These are phyloP conservation scores for Chernovozyma aurita DNA, from an alignment of 1,139 yeast genomes.

Conservation along the genomic window DNA sequence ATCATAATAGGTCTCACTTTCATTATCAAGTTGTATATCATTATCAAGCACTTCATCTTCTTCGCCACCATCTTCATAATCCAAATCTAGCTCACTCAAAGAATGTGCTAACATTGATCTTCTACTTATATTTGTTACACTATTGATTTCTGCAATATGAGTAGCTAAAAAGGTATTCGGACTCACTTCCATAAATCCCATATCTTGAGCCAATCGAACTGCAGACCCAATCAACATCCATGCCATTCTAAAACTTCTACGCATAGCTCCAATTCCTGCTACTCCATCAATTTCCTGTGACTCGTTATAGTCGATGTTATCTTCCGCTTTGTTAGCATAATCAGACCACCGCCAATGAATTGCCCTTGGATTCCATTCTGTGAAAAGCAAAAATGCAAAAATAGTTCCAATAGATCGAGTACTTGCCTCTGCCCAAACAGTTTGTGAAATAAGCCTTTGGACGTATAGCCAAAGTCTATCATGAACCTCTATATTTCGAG, in stretches of 20 bases:
- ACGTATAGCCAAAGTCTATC: constrained; percentile 80
- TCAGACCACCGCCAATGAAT: constrained; percentile 88
- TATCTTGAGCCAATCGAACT: constrained; percentile 80
- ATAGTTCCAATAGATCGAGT: constrained; percentile 85
- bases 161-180: constrained; percentile 77
- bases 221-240: constrained; percentile 93
- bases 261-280: constrained; percentile 80
- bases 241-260: constrained; percentile 85
- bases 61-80: constrained; percentile 36
- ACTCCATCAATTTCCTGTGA: constrained; percentile 17
- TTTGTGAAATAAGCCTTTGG: constrained; percentile 75
- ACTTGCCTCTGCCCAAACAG: constrained; percentile 94
- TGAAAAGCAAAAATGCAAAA: constrained; percentile 76
- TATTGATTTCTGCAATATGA: constrained; percentile 75
- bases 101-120: constrained; percentile 67
- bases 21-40: constrained; percentile 24
- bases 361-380: constrained; percentile 95
- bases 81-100: constrained; percentile 57
- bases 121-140: constrained; percentile 67
- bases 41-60: constrained; percentile 14
- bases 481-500: constrained; percentile 60
- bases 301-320: constrained; percentile 13
- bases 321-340: constrained; percentile 65
- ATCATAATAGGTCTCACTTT: constrained; percentile 26
- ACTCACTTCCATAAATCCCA: constrained; percentile 73